Conservation (phyloP, 345 rosid genomes). For the Cochlearia excelsa region DNA sequence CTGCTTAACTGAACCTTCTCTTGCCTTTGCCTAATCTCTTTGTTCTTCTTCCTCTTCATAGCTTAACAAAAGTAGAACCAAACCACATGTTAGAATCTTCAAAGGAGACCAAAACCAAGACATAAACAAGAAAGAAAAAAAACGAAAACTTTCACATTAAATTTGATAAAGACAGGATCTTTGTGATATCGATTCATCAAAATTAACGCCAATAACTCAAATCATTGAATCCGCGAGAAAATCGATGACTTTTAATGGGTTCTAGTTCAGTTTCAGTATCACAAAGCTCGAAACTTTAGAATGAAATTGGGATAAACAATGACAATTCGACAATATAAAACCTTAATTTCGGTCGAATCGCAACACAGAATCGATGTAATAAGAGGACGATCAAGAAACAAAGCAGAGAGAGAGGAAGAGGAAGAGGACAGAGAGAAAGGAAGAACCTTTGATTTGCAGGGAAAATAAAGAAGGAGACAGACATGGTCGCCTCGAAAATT, state of each 20-base stretch:
- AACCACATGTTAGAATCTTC: slow-evolving; percentile 8
- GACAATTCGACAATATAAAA: slow-evolving; percentile 9
- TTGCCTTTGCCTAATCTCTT: slow-evolving; percentile 30
- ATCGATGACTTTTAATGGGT: slow-evolving; percentile 21
- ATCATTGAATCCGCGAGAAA: slow-evolving; percentile 8
- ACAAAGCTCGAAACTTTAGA: slow-evolving; percentile 19
- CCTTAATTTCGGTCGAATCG: slow-evolving; percentile 21
- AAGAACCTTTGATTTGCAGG: slow-evolving; percentile 28
- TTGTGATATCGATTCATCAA: slow-evolving; percentile 6
- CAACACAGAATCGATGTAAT: slow-evolving; percentile 16
- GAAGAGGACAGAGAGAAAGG: neutral
- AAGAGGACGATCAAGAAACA: slow-evolving; percentile 23
- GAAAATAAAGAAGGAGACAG: slow-evolving; percentile 19
- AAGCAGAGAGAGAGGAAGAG: neutral
- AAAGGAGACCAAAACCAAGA: neutral
- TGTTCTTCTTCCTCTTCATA: slow-evolving; percentile 55
- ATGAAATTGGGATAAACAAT: neutral
- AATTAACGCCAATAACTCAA: slow-evolving; percentile 9
- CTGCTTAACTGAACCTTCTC: slow-evolving; percentile 34
- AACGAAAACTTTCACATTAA: slow-evolving; percentile 9
- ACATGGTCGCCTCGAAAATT: slow-evolving; percentile 36
- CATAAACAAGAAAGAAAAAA: too few relatives aligned
- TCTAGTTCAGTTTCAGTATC: slow-evolving; percentile 20
- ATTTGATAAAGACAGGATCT: slow-evolving; percentile 19
- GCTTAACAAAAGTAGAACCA: slow-evolving; percentile 17